Evolutionary conservation across 2,329 filamentous ascomycete genomes (phyloP).

Genomic region (Cytospora leucostoma): DNA sequence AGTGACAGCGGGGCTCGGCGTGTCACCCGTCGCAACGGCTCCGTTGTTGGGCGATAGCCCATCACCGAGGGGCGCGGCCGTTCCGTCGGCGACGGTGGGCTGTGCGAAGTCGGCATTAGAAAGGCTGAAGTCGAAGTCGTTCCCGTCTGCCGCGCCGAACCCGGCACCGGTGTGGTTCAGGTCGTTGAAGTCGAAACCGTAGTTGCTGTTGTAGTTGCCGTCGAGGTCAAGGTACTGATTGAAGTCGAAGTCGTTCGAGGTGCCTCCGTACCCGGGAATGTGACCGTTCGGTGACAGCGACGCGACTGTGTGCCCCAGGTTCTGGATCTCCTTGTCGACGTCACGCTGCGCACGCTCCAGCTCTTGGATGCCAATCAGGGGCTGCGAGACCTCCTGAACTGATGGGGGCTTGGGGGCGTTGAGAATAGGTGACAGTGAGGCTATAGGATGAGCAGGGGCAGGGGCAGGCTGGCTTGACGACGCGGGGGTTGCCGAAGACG

Average conservation of each 20-base stretch:
- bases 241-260: conserved; percentile 45
- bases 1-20: conserved; percentile 50
- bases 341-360: conserved; percentile 48
- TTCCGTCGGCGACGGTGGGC: background rate
- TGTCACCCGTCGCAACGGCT: conserved; percentile 36
- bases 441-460: conserved; percentile 55
- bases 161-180: conserved; percentile 33
- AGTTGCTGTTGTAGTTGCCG: conserved; percentile 42
- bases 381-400: conserved; percentile 9
- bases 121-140: conserved; percentile 25
- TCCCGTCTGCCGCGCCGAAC: conserved; percentile 32
- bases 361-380: conserved; percentile 71
- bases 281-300: conserved; percentile 20
- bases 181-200: conserved; percentile 19
- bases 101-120: conserved; percentile 1
- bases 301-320: conserved; percentile 29
- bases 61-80: conserved; percentile 18
- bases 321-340: conserved; percentile 35
- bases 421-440: conserved; percentile 69
- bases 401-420: conserved; percentile 10
- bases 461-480: conserved; percentile 53
- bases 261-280: conserved; percentile 24
- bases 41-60: conserved; percentile 25
- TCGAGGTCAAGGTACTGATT: conserved; percentile 52
- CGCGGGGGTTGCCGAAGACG: conserved; percentile 36